Conservation (phyloP, 371 early-diverging fungal species). For the Mortierella sp. region DNA sequence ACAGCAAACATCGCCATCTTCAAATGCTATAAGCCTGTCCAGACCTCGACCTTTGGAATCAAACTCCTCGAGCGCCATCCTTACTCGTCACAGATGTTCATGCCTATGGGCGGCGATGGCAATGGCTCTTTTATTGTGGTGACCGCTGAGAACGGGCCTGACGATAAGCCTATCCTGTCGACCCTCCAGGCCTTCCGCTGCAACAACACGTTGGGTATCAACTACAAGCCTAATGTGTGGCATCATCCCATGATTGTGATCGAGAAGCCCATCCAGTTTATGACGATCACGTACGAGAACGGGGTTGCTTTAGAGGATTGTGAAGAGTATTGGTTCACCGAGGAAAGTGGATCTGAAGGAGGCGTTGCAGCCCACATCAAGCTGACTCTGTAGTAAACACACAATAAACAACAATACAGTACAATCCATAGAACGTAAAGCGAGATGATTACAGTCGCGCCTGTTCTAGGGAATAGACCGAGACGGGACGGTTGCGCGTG, state of each 20-base stretch:
- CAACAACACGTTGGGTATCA: constrained; percentile 81
- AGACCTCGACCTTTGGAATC: constrained; percentile 64
- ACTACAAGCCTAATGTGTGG: constrained; percentile 87
- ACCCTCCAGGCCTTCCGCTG: constrained; percentile 86
- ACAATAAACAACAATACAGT: not conserved
- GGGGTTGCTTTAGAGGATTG: constrained; percentile 79
- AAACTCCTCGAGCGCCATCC: constrained; percentile 88
- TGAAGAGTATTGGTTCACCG: constrained; percentile 64
- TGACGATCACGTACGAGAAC: constrained; percentile 80
- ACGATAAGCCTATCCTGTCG: constrained; percentile 78
- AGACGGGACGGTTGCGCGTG: not conserved
- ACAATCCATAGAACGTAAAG: no score
- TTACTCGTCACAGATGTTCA: constrained; percentile 87
- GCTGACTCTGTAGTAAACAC: constrained; percentile 14
- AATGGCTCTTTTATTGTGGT: constrained; percentile 81
- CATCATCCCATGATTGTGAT: constrained; percentile 92
- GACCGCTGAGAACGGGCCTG: constrained; percentile 80
- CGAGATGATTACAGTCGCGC: no score
- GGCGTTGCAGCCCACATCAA: constrained; percentile 46
- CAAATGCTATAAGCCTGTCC: constrained; percentile 71
- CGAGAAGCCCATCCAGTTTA: constrained; percentile 71
- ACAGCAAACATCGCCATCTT: constrained; percentile 82
- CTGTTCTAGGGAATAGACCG: not conserved
- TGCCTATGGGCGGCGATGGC: constrained; percentile 79
- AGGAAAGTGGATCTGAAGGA: constrained; percentile 47